Conservation (phyloP, 1,284 basidiomycete genomes). For the Cryptococcus sp. region DNA sequence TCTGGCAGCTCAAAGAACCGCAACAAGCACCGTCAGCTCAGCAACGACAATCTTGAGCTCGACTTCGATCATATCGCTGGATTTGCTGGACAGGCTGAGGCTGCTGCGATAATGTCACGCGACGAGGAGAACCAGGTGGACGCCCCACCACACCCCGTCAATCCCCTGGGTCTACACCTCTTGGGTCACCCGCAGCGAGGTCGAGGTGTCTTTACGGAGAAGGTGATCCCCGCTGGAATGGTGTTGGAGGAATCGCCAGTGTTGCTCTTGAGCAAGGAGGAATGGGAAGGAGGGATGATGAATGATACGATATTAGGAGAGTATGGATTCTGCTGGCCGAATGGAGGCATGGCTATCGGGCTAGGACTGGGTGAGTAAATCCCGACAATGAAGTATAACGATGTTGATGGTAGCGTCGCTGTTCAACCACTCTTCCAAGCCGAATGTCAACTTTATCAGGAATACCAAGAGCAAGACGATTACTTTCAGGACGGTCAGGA, state of each 20-base stretch:
- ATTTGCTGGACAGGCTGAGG: not conserved
- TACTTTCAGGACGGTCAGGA: conserved; percentile 29
- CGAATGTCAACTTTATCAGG: conserved; percentile 45
- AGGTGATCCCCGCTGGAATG: conserved; percentile 58
- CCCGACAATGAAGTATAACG: not conserved
- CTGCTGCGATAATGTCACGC: not conserved
- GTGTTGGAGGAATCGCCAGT: conserved; percentile 79
- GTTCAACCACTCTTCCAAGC: conserved; percentile 46
- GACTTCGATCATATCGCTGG: not conserved
- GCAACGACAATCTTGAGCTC: not conserved
- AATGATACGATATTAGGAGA: conserved; percentile 67
- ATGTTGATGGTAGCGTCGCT: conserved; percentile 45
- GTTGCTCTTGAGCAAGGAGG: conserved; percentile 65
- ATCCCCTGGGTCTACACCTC: conserved; percentile 40
- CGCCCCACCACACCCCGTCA: conserved; percentile 15
- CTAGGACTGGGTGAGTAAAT: conserved; percentile 75
- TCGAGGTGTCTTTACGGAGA: conserved; percentile 50
- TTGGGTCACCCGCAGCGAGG: conserved; percentile 30
- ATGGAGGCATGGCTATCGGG: conserved; percentile 74
- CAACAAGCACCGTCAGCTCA: not conserved
- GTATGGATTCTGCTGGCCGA: conserved; percentile 79
- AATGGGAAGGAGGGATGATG: conserved; percentile 61
- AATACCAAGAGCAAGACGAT: conserved; percentile 27
- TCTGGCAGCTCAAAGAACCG: not conserved
- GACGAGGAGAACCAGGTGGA: not conserved